Evolutionary conservation across 345 rosid species (phyloP), one percentile per base, ranked within the genome.

Genomic region (Arabidopsis suecica): DNA sequence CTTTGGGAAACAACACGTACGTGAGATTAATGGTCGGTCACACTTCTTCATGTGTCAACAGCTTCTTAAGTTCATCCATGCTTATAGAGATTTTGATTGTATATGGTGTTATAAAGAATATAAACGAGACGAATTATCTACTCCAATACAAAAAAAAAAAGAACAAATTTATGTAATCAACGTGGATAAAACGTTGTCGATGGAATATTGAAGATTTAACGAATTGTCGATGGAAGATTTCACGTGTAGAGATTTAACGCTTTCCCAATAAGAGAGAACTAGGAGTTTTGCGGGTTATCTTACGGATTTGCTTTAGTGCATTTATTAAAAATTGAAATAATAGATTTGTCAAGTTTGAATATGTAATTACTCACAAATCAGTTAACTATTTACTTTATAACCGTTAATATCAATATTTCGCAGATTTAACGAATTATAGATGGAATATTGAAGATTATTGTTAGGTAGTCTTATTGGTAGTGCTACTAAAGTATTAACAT

Each of bases 11-110:
- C 68, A 60, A 28, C 49, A 11, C 25, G n/a, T 33, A 22, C 40
- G 33, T 61, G 32, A 20, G 47, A 6, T 60, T 37, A 18, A 7
- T 40, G 37, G 37, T 40, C 51, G 12, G 67, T 62, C 51, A 64
- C 41, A 47, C 41, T 30, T 12, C 40, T 30, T 30, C 54, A 63
- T 28, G 53, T 28, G 68, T 45, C 40, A 44, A 25, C 9, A 41
- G 5, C 6, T 41, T 44, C 47, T 28, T 44, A 33, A 14, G 13
- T 42, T 2, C 18, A 22, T 61, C 3, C 11, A 40, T 61, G 16
- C 36, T 25, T 12, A 7, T 1, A 6, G 37, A 25, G 5, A 14
- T 20, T 13, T 61, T 36, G 45, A 22, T 38, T 20, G 30, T 61
- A 6, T 12, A 8, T 4, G 13, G 28, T 34, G 23, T 57, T n/a